Evolutionary conservation across 1,284 basidiomycete species (phyloP).

Genomic region (Meripilus lineatus): DNA sequence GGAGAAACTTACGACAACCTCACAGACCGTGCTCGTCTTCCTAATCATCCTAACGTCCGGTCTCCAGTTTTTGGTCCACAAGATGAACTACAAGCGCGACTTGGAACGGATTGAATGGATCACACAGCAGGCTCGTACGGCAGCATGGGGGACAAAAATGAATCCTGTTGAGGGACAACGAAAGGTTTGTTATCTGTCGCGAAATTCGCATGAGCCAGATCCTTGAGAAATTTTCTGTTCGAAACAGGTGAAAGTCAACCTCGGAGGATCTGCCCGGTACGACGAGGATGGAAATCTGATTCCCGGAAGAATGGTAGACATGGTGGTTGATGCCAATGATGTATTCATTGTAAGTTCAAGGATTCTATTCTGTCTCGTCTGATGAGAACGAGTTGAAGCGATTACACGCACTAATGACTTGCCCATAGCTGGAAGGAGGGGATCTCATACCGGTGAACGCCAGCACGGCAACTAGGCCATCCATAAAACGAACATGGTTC

Average conservation of each 20-base stretch:
- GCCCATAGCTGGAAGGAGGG: conserved; percentile 38
- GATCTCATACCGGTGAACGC: conserved; percentile 49
- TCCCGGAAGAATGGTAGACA: conserved; percentile 55
- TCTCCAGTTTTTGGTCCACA: conserved; percentile 77
- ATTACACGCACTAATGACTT: neutral
- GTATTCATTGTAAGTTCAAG: conserved; percentile 63
- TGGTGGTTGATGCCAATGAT: conserved; percentile 69
- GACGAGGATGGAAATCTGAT: conserved; percentile 53
- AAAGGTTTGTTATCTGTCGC: conserved; percentile 43
- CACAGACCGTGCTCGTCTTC: conserved; percentile 71
- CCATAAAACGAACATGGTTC: conserved; percentile 50
- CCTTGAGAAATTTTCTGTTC: neutral
- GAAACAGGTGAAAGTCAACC: conserved; percentile 65
- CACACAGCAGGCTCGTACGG: conserved; percentile 52
- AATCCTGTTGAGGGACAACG: conserved; percentile 52
- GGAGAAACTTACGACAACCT: conserved; percentile 4
- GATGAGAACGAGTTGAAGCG: conserved; percentile 5
- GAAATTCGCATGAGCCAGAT: neutral
- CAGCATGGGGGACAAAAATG: conserved; percentile 76
- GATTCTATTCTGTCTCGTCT: too few species aligned
- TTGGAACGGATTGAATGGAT: conserved; percentile 66
- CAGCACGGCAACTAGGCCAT: conserved; percentile 41
- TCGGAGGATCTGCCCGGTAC: conserved; percentile 47
- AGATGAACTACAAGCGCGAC: conserved; percentile 74
- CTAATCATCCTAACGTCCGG: conserved; percentile 68